A percentile compares a stretch with the other conserved stretches of the same genome.
phyloP scores from a whole-genome alignment of 495 filamentous ascomycete species.

The Hypoxylon intermedium region DNA sequence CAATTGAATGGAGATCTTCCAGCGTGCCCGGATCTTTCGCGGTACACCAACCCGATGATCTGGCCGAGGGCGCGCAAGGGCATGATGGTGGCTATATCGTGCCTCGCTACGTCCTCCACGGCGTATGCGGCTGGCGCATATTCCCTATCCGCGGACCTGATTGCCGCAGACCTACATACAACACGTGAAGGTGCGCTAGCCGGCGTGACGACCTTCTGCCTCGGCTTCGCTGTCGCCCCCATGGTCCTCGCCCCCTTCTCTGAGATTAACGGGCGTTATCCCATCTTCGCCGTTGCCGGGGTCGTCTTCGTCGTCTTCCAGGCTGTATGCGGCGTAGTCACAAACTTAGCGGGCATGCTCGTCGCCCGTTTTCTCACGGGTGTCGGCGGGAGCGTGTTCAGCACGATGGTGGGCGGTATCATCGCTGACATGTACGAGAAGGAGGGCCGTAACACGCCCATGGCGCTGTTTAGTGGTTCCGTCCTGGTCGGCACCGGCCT shows the following conservation, averaged over 20 bases:
- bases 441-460: conserved; percentile 82
- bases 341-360: conserved; percentile 74
- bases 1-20: conserved; percentile 47
- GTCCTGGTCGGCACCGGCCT: conserved; percentile 83
- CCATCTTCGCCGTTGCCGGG: conserved; percentile 79
- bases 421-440: conserved; percentile 87
- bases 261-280: conserved; percentile 83
- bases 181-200: conserved; percentile 69
- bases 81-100: conserved; percentile 76
- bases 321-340: conserved; percentile 77
- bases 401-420: conserved; percentile 91
- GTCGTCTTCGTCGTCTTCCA: conserved; percentile 71
- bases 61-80: conserved; percentile 76
- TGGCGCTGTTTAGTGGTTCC: conserved; percentile 81
- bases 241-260: conserved; percentile 92
- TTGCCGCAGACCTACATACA: conserved; percentile 68
- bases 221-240: conserved; percentile 83
- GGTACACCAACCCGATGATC: conserved; percentile 72
- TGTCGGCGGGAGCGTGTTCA: conserved; percentile 79
- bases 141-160: conserved; percentile 67
- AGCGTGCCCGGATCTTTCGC: conserved; percentile 68
- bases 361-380: conserved; percentile 80
- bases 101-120: conserved; percentile 75
- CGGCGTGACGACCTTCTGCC: conserved; percentile 84
- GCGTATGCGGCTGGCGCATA: conserved; percentile 86